Evolutionary conservation across 2,329 filamentous ascomycete genomes (phyloP).

Genomic region (Pyrenochaeta sp.): DNA sequence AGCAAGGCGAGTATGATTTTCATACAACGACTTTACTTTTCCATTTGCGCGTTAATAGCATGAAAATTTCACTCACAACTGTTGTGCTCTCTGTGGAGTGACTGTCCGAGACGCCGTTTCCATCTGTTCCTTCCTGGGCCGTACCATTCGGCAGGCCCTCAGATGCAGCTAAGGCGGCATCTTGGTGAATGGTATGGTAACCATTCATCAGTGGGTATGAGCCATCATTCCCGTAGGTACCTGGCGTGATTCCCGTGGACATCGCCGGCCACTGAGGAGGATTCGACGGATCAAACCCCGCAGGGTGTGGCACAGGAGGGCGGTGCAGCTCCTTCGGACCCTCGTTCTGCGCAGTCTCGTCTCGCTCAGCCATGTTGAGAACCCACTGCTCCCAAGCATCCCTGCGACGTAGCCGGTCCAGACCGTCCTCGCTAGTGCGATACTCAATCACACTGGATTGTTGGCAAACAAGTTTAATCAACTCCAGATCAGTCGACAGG

Average conservation of each 20-base stretch:
- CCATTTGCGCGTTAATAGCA: constrained; percentile 63
- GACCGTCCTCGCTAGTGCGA: constrained; percentile 75
- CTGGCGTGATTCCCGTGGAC: constrained; percentile 29
- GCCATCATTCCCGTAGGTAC: constrained; percentile 31
- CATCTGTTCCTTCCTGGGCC: constrained; percentile 29
- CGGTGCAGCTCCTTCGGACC: constrained; percentile 64
- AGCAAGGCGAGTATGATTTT: constrained; percentile 48
- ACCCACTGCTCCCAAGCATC: constrained; percentile 85
- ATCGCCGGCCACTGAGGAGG: constrained; percentile 40
- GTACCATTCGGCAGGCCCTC: constrained; percentile 33
- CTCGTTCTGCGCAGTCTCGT: constrained; percentile 75
- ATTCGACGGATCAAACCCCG: constrained; percentile 43
- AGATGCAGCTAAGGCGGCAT: constrained; percentile 10
- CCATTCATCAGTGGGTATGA: constrained; percentile 41
- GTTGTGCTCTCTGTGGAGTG: constrained; percentile 37
- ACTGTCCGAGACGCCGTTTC: constrained; percentile 32
- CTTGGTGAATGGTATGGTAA: constrained; percentile 27
- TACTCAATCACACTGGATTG: constrained; percentile 78
- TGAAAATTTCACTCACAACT: constrained; percentile 53
- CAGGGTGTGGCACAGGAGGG: constrained; percentile 50
- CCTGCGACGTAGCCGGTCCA: constrained; percentile 78
- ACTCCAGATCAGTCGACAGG: constrained; percentile 74
- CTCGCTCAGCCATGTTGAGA: constrained; percentile 73
- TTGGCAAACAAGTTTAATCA: constrained; percentile 78
- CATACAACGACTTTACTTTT: constrained; percentile 62